phyloP scores from a whole-genome alignment of 768 basidiomycete species.

The Rhodosporidiobolus odoratus region DNA sequence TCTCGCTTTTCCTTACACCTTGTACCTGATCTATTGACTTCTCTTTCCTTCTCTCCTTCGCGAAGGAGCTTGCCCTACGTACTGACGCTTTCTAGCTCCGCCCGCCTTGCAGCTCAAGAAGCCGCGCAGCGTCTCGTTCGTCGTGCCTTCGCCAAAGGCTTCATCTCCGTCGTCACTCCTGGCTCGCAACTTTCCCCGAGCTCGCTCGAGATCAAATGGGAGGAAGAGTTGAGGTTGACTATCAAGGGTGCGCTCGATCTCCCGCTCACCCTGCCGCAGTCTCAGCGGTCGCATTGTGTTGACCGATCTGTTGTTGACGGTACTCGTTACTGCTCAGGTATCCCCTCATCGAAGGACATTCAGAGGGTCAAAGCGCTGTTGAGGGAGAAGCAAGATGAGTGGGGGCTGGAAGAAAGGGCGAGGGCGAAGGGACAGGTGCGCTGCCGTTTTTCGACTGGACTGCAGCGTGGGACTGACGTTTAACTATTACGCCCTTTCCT shows the following conservation, averaged over 20 bases:
- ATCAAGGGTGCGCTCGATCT: conserved; percentile 29
- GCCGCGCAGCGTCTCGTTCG: conserved; percentile 51
- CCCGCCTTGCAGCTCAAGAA: conserved; percentile 1
- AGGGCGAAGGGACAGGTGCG: conserved; percentile 64
- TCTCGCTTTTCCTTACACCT: not conserved
- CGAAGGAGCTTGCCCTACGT: too few species aligned
- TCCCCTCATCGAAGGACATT: conserved; percentile 74
- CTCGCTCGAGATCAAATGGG: conserved; percentile 74
- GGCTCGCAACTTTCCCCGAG: conserved; percentile 72
- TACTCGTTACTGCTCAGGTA: conserved; percentile 49
- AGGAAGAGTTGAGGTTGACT: conserved; percentile 52
- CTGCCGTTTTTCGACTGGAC: too few species aligned
- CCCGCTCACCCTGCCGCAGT: not conserved
- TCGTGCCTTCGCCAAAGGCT: conserved; percentile 65
- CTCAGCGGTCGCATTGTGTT: not conserved
- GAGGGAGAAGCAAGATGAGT: conserved; percentile 33
- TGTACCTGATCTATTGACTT: not conserved
- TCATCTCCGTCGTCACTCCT: conserved; percentile 71
- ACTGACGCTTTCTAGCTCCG: too few species aligned
- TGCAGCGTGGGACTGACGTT: too few species aligned
- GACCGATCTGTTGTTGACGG: not conserved
- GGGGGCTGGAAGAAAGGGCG: conserved; percentile 59
- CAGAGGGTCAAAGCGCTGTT: conserved; percentile 60
- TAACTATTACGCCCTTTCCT: too few species aligned
- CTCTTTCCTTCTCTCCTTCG: not conserved